A percentile compares a stretch with the other conserved stretches of the same genome.
phyloP scores from a whole-genome alignment of 495 filamentous ascomycete genomes.

The Bathelium albidoporum region DNA sequence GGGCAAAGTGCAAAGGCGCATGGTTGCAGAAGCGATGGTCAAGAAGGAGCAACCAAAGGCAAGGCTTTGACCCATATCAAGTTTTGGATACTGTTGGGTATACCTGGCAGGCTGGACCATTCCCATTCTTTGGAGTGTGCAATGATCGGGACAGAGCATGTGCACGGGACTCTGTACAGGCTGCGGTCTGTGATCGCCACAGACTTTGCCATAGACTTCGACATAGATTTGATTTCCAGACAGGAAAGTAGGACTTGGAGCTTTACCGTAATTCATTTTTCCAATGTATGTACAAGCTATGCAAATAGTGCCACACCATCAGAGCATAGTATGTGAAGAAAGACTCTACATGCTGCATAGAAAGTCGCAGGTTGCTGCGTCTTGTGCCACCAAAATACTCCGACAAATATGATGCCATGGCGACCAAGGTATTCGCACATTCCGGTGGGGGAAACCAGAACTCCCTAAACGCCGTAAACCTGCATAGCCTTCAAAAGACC shows the following conservation, averaged over 20 bases:
- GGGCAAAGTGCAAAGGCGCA: slow-evolving; percentile 72
- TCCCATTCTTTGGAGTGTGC: background rate
- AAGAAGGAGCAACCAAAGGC: slow-evolving; percentile 38
- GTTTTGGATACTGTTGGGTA: background rate
- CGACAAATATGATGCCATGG: background rate
- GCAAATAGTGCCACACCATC: background rate
- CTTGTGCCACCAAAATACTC: background rate
- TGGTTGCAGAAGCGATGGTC: slow-evolving; percentile 70
- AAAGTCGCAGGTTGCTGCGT: background rate
- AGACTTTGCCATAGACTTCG: background rate
- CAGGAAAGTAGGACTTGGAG: too few species aligned
- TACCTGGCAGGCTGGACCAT: background rate
- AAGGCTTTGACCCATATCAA: slow-evolving; percentile 34
- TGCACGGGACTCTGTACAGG: too few species aligned
- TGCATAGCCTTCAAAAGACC: background rate
- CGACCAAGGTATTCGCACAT: too few species aligned
- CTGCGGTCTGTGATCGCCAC: background rate
- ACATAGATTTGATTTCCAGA: background rate
- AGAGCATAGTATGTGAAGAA: background rate
- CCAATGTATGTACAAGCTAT: background rate
- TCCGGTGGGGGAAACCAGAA: background rate
- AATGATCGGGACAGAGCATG: background rate
- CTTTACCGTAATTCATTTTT: background rate
- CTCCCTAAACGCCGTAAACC: background rate
- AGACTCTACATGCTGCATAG: background rate